Percentiles rank a stretch among this genome's conserved stretches.
phyloP scores from a whole-genome alignment of 2,329 filamentous ascomycete species.

The Polytolypa hystricis region DNA sequence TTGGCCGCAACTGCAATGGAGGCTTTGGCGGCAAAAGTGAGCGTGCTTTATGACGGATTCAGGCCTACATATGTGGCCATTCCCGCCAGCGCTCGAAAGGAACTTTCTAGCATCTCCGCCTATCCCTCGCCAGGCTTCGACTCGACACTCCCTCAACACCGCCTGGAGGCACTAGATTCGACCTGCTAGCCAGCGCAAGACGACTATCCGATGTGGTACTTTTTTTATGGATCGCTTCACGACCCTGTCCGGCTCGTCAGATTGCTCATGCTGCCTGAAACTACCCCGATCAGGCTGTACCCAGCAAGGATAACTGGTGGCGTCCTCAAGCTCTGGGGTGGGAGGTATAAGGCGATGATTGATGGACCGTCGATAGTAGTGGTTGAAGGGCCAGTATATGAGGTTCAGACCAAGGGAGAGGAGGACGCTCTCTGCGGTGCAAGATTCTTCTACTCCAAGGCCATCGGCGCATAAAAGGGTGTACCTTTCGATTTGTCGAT shows the following conservation, averaged over 20 bases:
- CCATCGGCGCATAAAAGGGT: too few species aligned
- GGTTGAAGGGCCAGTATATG: conserved; percentile 1
- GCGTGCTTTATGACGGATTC: conserved; percentile 3
- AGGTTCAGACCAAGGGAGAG: not conserved
- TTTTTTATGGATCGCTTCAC: conserved; percentile 33
- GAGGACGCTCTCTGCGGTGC: conserved; percentile 3
- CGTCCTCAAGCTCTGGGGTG: conserved; percentile 24
- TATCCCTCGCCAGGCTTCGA: conserved; percentile 17
- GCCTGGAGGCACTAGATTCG: conserved; percentile 6
- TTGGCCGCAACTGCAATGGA: conserved; percentile 12
- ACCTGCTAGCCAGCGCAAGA: conserved; percentile 15
- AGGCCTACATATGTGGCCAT: conserved; percentile 19
- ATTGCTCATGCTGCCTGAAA: not conserved
- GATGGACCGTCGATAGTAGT: conserved; percentile 13
- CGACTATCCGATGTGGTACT: conserved; percentile 32
- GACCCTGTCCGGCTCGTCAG: conserved; percentile 11
- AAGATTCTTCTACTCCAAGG: too few species aligned
- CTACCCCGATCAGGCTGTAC: conserved; percentile 1
- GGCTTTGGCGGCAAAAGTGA: conserved; percentile 12
- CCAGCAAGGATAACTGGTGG: conserved; percentile 23
- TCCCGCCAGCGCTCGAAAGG: conserved; percentile 16
- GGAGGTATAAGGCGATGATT: conserved; percentile 31
- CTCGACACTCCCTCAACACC: conserved; percentile 20
- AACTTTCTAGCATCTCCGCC: conserved; percentile 14
- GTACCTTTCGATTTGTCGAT: too few species aligned